Base-by-base conservation (phyloP, 768 basidiomycete species). In the Psilocybe cubensis region DNA sequence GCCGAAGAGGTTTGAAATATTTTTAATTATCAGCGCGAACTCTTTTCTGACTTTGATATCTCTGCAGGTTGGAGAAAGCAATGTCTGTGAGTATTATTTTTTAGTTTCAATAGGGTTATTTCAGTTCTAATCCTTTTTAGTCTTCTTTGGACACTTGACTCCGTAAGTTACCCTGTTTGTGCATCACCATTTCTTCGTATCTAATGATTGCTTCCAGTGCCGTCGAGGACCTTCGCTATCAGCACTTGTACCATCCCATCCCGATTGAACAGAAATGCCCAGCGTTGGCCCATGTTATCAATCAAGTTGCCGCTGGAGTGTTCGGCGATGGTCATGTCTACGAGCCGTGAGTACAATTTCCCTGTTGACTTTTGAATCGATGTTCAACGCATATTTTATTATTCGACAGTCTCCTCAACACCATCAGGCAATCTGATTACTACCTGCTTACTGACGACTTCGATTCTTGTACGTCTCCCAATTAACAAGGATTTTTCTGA, bases 391-490 rank as follows among this genome's bases (percentile, higher is more conserved):
- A 58, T 58, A 64, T 72, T 41, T 35, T 28, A 11, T 50, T 23
- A 66, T 59, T 63, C 66, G 10, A 23, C 53, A 90, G 87, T 20
- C 76, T 92, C 41, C 74, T 91, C 59, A 89, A 89, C 71, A 93
- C 89, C 18, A 84, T 92, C 64, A 79, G 86, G 38, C 84, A 91
- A 65, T 81, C 83, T 41, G 91, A 94, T 61, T 84, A 88, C 70
- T 92, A 92, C 70, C 79, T 94, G 48, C 69, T 96, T 55, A 86
- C 92, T 0, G 95, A 98, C 68, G 96, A 98, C 76, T 98, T 98
- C 67, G 91, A 94, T 62, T 94, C 93, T 8, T 96, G 87, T 94
- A 48, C 59, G 87, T 76, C 40, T 4, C 21, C 40, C 29, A 23
- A 49, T 20, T 0, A 8, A 3, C 21, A 27, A 41, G n/a, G n/a